A percentile compares a stretch with the other conserved stretches of the same genome.
Evolutionary conservation across 2,329 filamentous ascomycete genomes (phyloP).

Genomic region (Aspergillus unguis): DNA sequence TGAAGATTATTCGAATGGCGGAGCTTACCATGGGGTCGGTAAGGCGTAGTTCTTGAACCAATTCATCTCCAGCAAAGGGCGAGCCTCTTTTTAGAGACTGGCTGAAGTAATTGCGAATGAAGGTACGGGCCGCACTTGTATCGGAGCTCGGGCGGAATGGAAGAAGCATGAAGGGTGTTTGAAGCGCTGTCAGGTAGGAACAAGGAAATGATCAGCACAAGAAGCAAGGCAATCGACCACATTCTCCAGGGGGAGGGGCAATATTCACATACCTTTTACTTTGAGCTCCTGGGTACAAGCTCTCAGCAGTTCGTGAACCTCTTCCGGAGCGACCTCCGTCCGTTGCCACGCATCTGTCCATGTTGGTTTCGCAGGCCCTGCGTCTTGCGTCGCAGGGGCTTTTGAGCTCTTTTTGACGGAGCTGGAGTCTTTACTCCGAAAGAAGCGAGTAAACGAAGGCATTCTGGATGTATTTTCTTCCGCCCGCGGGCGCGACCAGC

Average conservation of each 20-base stretch:
- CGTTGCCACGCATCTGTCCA: conserved; percentile 89
- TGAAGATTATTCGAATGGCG: not conserved
- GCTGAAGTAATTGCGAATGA: conserved; percentile 89
- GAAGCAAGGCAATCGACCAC: conserved; percentile 24
- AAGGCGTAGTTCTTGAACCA: conserved; percentile 84
- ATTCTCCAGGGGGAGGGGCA: conserved; percentile 19
- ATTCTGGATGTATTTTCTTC: conserved; percentile 34
- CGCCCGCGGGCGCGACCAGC: conserved; percentile 17
- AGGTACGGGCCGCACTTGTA: conserved; percentile 84
- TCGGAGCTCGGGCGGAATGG: conserved; percentile 93
- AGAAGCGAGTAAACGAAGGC: conserved; percentile 59
- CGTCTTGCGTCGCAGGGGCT: conserved; percentile 49
- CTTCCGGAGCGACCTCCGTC: conserved; percentile 77
- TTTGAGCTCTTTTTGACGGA: conserved; percentile 59
- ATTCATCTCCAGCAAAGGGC: conserved; percentile 61
- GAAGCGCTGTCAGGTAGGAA: conserved; percentile 60
- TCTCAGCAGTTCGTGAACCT: conserved; percentile 82
- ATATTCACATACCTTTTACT: conserved; percentile 68
- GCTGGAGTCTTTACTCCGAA: conserved; percentile 72
- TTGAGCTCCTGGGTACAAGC: conserved; percentile 90
- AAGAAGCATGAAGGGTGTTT: conserved; percentile 86
- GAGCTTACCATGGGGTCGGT: conserved; percentile 84
- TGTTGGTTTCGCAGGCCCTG: conserved; percentile 64
- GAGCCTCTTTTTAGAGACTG: conserved; percentile 57
- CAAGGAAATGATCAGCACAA: conserved; percentile 30